Percentiles rank a stretch among this genome's conserved stretches.
These are phyloP conservation scores for Candida peoriensis DNA, from an alignment of 805 yeast species.

Conservation along the genomic window DNA sequence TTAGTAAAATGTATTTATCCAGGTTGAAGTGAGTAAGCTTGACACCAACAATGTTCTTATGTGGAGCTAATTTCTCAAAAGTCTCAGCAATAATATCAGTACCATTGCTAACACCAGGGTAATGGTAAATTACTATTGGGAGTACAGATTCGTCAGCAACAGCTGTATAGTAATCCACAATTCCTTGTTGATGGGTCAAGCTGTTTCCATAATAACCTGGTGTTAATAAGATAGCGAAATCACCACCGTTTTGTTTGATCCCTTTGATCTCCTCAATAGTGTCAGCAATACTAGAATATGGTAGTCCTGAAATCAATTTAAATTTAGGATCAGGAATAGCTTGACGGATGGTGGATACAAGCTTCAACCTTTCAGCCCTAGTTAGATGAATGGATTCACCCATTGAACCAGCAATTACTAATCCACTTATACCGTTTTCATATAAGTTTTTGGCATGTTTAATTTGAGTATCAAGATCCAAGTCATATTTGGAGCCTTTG, in stretches of 20 bases:
- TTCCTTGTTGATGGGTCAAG: slow-evolving; percentile 29
- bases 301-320: slow-evolving; percentile 31
- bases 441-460: slow-evolving; percentile 28
- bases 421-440: slow-evolving; percentile 29
- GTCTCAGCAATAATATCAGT: slow-evolving; percentile 24
- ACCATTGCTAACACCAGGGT: slow-evolving; percentile 34
- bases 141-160: slow-evolving; percentile 30
- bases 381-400: slow-evolving; percentile 35
- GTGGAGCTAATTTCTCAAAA: slow-evolving; percentile 24
- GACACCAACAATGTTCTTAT: slow-evolving; percentile 33
- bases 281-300: slow-evolving; percentile 23
- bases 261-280: slow-evolving; percentile 24
- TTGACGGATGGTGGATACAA: slow-evolving; percentile 25
- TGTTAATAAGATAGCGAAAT: slow-evolving; percentile 28
- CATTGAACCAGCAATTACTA: slow-evolving; percentile 35
- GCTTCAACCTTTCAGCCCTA: slow-evolving; percentile 25
- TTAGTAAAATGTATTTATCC: slow-evolving; percentile 35
- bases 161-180: slow-evolving; percentile 26
- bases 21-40: slow-evolving; percentile 44
- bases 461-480: slow-evolving; percentile 29
- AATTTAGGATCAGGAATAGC: slow-evolving; percentile 30
- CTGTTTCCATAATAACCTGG: slow-evolving; percentile 34
- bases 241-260: slow-evolving; percentile 31
- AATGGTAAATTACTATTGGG: slow-evolving; percentile 33
- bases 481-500: slow-evolving; percentile 21